Base-by-base conservation (phyloP, 1,284 basidiomycete species). In the Papiliotrema nemorosa region DNA sequence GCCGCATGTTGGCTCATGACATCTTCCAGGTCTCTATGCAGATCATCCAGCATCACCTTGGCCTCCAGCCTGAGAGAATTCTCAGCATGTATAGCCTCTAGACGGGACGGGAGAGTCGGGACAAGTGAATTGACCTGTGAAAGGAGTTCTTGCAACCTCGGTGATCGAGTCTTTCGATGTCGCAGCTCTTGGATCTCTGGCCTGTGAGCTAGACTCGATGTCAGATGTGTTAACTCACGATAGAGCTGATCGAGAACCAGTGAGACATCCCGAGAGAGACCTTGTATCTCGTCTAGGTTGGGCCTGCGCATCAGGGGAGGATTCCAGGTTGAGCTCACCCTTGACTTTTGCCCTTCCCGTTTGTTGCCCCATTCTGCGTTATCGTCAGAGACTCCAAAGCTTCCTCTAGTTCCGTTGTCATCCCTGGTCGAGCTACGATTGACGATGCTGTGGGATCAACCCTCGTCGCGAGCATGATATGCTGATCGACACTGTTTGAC, bases 1-100 rank as follows among this genome's bases (percentile, higher is more conserved):
- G 85, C 82, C 22, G 88, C 86, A 49, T 85, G 87, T 60, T 93
- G 89, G 42, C 83, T 81, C 64, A 88, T 84, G 2, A 90, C 81
- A 20, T 82, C 76, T 50, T 86, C 83, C 90, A 90, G 96, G 39
- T 93, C 88, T 10, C 49, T 50, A 24, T 60, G 51, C 1, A 75
- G 36, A 21, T 65, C 59, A 9, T 58, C 52, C 31, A 62, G 16
- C 14, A 47, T 44, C 18, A n/a, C 40, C 42, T 26, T 43, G 13
- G 27, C 25, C 25, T 33, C n/a, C n/a, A n/a, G n/a, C n/a, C n/a
- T n/a, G n/a, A n/a, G 16, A 33, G 33, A 9, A 37, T 45, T 31
- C 22, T 25, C 20, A 7, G 29, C 29, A 31, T 22, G 29, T 37
- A 29, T n/a, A n/a, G 22, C 31, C 39, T 2, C 59, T 36, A 20